These are phyloP conservation scores for Drechslerella coelobrocha DNA, from an alignment of 2,329 filamentous ascomycete genomes.

Conservation along the genomic window DNA sequence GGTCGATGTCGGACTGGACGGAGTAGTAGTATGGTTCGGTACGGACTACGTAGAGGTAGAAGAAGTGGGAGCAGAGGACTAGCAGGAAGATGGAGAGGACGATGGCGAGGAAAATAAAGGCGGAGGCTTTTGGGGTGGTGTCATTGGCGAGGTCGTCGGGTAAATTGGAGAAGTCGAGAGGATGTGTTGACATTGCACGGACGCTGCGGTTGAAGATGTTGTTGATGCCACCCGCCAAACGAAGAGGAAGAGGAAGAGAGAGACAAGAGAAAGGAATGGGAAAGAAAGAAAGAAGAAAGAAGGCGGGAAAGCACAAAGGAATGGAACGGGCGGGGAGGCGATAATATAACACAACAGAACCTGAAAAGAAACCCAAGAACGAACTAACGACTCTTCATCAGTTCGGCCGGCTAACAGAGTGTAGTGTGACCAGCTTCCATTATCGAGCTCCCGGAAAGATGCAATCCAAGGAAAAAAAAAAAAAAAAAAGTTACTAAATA, in stretches of 20 bases:
- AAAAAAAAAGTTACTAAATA: constrained; percentile 5
- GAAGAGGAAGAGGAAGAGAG: constrained; percentile 1
- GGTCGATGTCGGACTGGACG: constrained; percentile 46
- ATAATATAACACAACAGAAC: constrained; percentile 4
- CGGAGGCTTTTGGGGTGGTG: constrained; percentile 36
- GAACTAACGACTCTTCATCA: too few relatives aligned
- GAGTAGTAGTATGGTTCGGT: constrained; percentile 43
- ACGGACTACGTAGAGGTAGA: constrained; percentile 45
- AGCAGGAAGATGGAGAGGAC: constrained; percentile 44
- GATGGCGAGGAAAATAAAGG: constrained; percentile 35
- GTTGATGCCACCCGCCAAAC: constrained; percentile 12
- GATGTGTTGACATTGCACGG: constrained; percentile 38
- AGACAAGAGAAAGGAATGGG: neutral
- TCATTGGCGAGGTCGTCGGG: constrained; percentile 17
- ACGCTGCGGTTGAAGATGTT: neutral
- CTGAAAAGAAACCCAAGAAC: constrained; percentile 5
- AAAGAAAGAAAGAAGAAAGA: neutral
- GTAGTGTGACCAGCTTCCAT: too few relatives aligned
- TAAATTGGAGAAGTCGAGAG: constrained; percentile 12
- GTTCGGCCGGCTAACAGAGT: too few relatives aligned
- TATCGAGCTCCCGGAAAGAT: too few relatives aligned
- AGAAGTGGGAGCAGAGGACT: constrained; percentile 41
- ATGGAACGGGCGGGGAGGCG: neutral
- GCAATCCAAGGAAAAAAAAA: constrained; percentile 3
- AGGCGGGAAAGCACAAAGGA: neutral